Evolutionary conservation across 73 alveolate genomes (phyloP).

Genomic region (Paramecium caudatum): DNA sequence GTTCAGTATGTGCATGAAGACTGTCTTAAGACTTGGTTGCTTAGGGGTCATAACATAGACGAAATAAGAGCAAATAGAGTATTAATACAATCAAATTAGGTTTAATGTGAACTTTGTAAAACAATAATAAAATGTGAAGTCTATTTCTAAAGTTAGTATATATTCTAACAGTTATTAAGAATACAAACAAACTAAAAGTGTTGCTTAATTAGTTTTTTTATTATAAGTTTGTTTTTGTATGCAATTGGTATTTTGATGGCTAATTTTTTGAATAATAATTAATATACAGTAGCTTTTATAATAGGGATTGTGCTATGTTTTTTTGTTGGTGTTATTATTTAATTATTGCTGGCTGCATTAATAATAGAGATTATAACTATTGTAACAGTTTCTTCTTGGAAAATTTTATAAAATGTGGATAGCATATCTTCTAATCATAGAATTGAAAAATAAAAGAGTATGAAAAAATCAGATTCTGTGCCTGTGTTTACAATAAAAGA

Average conservation of each 20-base stretch:
- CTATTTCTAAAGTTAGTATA: neutral
- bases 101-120: slow-evolving; percentile 34
- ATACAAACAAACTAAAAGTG: neutral
- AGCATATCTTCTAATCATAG: too few relatives aligned
- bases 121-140: neutral
- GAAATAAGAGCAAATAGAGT: slow-evolving; percentile 15
- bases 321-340: neutral
- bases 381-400: neutral
- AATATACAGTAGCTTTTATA: neutral
- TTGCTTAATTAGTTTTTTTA: neutral
- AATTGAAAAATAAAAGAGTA: neutral
- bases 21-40: slow-evolving; percentile 81
- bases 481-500: slow-evolving; percentile 12
- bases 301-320: slow-evolving; percentile 25
- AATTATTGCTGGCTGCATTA: neutral
- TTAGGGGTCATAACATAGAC: slow-evolving; percentile 10
- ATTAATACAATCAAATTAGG: neutral
- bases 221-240: neutral
- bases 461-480: neutral
- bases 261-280: neutral
- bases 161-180: slow-evolving; percentile 28
- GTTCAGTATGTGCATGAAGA: slow-evolving; percentile 80
- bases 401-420: too few relatives aligned
- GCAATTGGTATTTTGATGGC: neutral
- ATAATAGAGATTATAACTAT: neutral